Evolutionary conservation across 108 stramenopile genomes (phyloP).

Genomic region (Cyclotella atomus): DNA sequence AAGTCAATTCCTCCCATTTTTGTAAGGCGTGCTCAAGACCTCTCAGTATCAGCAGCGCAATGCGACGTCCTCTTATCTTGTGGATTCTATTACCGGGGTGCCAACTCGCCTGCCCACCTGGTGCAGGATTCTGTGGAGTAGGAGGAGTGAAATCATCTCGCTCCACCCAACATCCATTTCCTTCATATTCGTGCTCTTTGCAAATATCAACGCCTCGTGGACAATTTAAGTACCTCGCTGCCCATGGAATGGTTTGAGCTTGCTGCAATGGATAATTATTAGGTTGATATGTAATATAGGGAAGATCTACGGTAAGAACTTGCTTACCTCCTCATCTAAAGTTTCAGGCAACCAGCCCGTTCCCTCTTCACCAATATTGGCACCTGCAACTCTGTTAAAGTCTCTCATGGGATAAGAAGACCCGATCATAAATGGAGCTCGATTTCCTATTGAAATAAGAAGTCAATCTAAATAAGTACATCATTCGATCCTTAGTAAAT

Average conservation of each 20-base stretch:
- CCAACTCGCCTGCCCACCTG: slow-evolving; percentile 39
- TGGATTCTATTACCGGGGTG: slow-evolving; percentile 49
- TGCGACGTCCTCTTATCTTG: slow-evolving; percentile 39
- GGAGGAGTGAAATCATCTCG: slow-evolving; percentile 41
- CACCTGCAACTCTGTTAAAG: slow-evolving; percentile 22
- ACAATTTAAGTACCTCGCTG: slow-evolving; percentile 47
- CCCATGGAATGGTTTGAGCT: slow-evolving; percentile 34
- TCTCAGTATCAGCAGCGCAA: slow-evolving; percentile 44
- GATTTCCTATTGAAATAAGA: too few relatives aligned
- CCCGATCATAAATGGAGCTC: slow-evolving; percentile 46
- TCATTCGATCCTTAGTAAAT: too few relatives aligned
- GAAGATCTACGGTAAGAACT: too few relatives aligned
- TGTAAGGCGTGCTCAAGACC: slow-evolving; percentile 52
- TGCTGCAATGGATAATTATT: slow-evolving; percentile 46
- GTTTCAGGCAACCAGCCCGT: slow-evolving; percentile 32
- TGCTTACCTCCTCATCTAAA: too few relatives aligned
- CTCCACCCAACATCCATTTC: slow-evolving; percentile 54
- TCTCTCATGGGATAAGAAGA: background rate
- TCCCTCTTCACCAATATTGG: slow-evolving; percentile 16
- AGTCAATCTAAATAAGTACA: too few relatives aligned
- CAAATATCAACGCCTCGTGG: slow-evolving; percentile 26
- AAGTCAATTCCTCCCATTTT: slow-evolving; percentile 42
- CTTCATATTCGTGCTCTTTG: slow-evolving; percentile 33
- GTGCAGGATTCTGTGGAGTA: slow-evolving; percentile 11
- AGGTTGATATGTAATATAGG: background rate